These are phyloP conservation scores for Hypoxylon sp. DNA, from an alignment of 2,329 filamentous ascomycete species.

Conservation along the genomic window DNA sequence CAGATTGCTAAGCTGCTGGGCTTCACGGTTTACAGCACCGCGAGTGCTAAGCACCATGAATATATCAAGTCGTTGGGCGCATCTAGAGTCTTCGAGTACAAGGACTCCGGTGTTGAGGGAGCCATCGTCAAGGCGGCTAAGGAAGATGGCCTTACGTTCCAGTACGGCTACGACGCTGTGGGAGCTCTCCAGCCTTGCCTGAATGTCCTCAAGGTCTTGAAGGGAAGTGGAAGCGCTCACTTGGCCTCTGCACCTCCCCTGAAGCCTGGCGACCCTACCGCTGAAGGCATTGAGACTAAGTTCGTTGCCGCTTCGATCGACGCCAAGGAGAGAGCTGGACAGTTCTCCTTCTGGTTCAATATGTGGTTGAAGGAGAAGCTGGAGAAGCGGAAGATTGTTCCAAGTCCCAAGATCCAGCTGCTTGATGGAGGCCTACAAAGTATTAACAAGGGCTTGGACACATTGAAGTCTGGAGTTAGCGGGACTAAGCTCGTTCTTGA, in stretches of 20 bases:
- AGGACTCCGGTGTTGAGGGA: constrained; percentile 50
- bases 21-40: constrained; percentile 60
- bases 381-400: constrained; percentile 53
- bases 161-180: constrained; percentile 60
- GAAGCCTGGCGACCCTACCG: constrained; percentile 50
- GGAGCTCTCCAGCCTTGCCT: constrained; percentile 58
- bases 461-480: constrained; percentile 58
- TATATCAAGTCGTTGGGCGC: constrained; percentile 58
- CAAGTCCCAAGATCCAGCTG: constrained; percentile 58
- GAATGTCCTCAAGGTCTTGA: constrained; percentile 57
- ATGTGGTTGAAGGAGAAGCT: constrained; percentile 57
- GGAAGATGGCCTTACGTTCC: constrained; percentile 57
- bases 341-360: constrained; percentile 60
- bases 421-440: constrained; percentile 57
- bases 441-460: constrained; percentile 59
- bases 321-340: constrained; percentile 55
- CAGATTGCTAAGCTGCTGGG: constrained; percentile 58
- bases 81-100: constrained; percentile 61
- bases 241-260: constrained; percentile 58
- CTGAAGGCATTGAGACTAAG: constrained; percentile 57
- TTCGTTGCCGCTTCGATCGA: constrained; percentile 58
- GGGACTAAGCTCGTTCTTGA: constrained; percentile 62
- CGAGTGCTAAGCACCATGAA: constrained; percentile 53
- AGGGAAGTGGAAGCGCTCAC: constrained; percentile 46
- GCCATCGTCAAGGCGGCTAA: constrained; percentile 57